Percentiles rank a stretch among this genome's conserved stretches.
Conservation (phyloP, 2,329 filamentous ascomycete genomes). For the Fusarium protoensiforme region DNA sequence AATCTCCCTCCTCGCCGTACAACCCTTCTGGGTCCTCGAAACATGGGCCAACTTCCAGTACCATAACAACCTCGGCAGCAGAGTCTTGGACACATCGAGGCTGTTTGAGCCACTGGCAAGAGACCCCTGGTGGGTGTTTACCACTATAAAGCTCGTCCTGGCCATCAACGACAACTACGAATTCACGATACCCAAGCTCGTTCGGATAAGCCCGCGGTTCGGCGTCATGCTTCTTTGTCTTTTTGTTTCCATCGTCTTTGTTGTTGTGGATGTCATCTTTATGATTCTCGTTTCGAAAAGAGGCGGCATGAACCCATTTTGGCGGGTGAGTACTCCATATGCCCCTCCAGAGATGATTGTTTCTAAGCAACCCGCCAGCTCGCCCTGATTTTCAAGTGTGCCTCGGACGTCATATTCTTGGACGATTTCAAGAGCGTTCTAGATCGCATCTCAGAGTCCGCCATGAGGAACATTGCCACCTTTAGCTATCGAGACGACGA, state of each 20-base stretch:
- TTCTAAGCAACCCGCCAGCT: constrained; percentile 3
- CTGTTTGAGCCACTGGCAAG: constrained; percentile 15
- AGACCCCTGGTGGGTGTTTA: constrained; percentile 31
- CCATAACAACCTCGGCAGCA: constrained; percentile 19
- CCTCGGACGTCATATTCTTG: constrained; percentile 26
- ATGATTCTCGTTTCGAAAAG: constrained; percentile 26
- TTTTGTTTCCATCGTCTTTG: constrained; percentile 13
- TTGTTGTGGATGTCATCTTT: constrained; percentile 21
- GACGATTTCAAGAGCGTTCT: constrained; percentile 29
- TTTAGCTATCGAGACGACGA: constrained; percentile 9
- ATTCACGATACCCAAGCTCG: constrained; percentile 16
- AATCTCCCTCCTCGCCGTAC: constrained; percentile 8
- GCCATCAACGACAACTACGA: constrained; percentile 30
- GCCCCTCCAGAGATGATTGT: rapidly evolving
- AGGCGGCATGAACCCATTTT: constrained; percentile 26
- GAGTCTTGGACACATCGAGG: constrained; percentile 10
- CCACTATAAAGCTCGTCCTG: constrained; percentile 13
- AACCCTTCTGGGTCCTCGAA: constrained; percentile 27
- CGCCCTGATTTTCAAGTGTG: constrained; percentile 25
- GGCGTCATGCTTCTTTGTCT: constrained; percentile 27
- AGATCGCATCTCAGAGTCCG: constrained; percentile 21
- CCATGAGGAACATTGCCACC: constrained; percentile 23
- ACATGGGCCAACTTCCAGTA: constrained; percentile 32
- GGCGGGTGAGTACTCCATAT: constrained; percentile 5
- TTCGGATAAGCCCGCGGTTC: constrained; percentile 18